phyloP scores from a whole-genome alignment of 1,139 yeast genomes.

The Diutina siamensis region DNA sequence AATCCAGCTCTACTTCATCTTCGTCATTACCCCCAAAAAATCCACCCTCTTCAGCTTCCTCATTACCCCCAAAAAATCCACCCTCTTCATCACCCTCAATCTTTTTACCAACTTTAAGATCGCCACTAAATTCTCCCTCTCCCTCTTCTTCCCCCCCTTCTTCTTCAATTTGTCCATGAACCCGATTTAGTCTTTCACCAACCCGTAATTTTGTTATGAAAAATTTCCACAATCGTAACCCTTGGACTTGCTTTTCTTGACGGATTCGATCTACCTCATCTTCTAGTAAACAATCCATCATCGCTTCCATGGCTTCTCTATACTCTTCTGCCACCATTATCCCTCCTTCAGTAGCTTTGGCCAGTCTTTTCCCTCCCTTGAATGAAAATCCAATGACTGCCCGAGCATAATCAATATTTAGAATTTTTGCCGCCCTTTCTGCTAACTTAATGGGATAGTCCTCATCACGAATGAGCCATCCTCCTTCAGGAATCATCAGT shows the following conservation, averaged over 20 bases:
- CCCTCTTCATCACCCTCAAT: not conserved
- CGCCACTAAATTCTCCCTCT: conserved; percentile 1
- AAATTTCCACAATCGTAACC: conserved; percentile 63
- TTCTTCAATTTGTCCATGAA: conserved; percentile 46
- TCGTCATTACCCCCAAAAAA: not conserved
- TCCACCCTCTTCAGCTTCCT: not conserved
- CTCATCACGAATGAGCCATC: conserved; percentile 34
- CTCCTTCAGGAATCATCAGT: conserved; percentile 78
- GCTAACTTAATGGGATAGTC: conserved; percentile 6
- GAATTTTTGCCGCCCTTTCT: conserved; percentile 46
- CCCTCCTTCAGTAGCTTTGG: conserved; percentile 66
- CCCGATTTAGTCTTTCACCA: conserved; percentile 47
- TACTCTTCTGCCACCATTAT: conserved; percentile 57
- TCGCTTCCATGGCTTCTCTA: conserved; percentile 52
- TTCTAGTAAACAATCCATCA: conserved; percentile 44
- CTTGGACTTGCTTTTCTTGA: conserved; percentile 33
- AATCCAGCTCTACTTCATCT: conserved; percentile 5
- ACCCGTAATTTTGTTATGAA: conserved; percentile 65
- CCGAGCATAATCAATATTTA: conserved; percentile 71
- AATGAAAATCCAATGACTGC: conserved; percentile 87
- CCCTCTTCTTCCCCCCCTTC: not conserved
- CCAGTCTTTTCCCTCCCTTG: conserved; percentile 18
- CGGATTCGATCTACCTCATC: conserved; percentile 41
- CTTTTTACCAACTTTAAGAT: too few relatives aligned
- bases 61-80: not conserved